Conservation (phyloP, 352 stramenopile genomes). For the Pythium sukuiense region DNA sequence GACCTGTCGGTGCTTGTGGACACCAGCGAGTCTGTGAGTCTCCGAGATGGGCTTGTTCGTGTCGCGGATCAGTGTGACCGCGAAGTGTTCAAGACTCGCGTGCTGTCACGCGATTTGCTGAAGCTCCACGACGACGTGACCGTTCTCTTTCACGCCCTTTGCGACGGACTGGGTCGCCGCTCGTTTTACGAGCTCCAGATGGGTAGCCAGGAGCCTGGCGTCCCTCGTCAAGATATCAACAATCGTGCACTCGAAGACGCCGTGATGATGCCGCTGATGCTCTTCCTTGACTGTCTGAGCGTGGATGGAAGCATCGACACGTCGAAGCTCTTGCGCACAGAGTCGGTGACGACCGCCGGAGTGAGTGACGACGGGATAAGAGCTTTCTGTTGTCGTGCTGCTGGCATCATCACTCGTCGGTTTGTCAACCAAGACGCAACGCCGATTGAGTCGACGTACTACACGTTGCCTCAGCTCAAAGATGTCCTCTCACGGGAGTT, state of each 20-base stretch:
- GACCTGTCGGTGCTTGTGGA: slow-evolving; percentile 29
- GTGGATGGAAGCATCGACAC: slow-evolving; percentile 23
- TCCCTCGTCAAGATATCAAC: slow-evolving; percentile 11
- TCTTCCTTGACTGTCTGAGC: slow-evolving; percentile 33
- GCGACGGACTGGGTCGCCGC: slow-evolving; percentile 25
- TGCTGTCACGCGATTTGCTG: slow-evolving; percentile 37
- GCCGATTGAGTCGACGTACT: slow-evolving; percentile 11
- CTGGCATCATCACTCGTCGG: slow-evolving; percentile 2
- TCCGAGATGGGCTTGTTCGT: slow-evolving; percentile 22
- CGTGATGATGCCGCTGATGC: slow-evolving; percentile 33
- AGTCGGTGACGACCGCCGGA: background rate
- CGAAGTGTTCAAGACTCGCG: slow-evolving; percentile 32
- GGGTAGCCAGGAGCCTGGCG: background rate
- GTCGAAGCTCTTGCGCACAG: slow-evolving; percentile 3
- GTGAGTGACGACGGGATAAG: background rate
- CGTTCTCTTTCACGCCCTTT: slow-evolving; percentile 33
- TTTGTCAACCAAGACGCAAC: background rate
- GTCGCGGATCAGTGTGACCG: slow-evolving; percentile 24
- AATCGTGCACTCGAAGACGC: slow-evolving; percentile 25
- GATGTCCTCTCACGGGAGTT: slow-evolving; percentile 26
- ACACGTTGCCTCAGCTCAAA: slow-evolving; percentile 7
- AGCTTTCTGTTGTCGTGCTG: slow-evolving; percentile 9
- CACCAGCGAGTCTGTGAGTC: slow-evolving; percentile 4
- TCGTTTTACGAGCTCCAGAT: slow-evolving; percentile 30
- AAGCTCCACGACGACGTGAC: slow-evolving; percentile 36